Conservation (phyloP, 345 rosid genomes). For the Xanthoceras sorbifolium region DNA sequence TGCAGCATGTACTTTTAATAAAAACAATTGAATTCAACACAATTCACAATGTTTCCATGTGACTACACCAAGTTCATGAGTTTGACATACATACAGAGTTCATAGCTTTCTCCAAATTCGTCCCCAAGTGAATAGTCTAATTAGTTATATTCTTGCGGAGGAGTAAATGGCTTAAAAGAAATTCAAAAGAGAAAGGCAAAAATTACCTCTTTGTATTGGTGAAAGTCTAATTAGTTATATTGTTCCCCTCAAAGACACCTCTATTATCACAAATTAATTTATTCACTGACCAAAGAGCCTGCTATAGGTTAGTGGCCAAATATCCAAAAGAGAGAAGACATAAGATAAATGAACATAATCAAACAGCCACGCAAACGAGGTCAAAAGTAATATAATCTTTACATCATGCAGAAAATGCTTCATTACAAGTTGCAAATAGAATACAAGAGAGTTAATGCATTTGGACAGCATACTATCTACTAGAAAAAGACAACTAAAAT, state of each 20-base stretch:
- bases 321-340: not conserved
- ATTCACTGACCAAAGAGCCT: not conserved
- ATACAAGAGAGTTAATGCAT: not conserved
- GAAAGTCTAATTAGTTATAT: too few relatives aligned
- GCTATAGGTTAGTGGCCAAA: not conserved
- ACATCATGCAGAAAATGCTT: not conserved
- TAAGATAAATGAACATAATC: not conserved
- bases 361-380: not conserved
- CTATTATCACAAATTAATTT: not conserved
- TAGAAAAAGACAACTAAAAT: not conserved
- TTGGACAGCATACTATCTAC: too few relatives aligned
- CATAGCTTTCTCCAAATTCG: not conserved
- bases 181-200: too few relatives aligned
- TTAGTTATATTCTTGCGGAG: not conserved
- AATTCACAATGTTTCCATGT: slow-evolving; percentile 10
- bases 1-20: not conserved
- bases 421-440: not conserved
- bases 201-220: too few relatives aligned
- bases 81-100: not conserved
- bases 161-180: not conserved
- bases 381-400: not conserved
- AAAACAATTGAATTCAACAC: not conserved
- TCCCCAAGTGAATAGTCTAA: not conserved
- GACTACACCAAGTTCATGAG: not conserved
- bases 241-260: not conserved